Base-by-base conservation (phyloP, 73 alveolate species). In the Paramecium caudatum region DNA sequence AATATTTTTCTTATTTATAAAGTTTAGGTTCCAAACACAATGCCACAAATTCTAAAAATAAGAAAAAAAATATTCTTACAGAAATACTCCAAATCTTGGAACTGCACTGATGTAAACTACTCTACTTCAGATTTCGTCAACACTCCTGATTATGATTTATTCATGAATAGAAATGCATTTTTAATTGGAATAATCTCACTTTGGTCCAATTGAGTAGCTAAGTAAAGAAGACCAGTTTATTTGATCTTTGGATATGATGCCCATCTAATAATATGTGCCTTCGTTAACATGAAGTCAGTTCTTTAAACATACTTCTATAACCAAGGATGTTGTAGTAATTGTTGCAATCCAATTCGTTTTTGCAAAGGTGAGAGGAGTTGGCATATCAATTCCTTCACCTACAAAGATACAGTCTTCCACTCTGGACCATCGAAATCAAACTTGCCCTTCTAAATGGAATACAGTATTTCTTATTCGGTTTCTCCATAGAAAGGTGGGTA, bases 401-500 rank as follows among this genome's bases (percentile, higher is more conserved):
- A 91, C 19, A 7, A 19, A 27, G 94, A 74, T 27, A 94, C 90
- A n/a, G 19, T 68, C 37, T 30, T 47, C 93, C 95, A 80, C 3
- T 91, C 95, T 46, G 82, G 91, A 8, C 87, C 94, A 34, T 93
- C 94, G 82, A 88, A 92, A n/a, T 62, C 93, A 61, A 78, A 91
- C 0, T 82, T 83, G 0, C 91, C 82, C 46, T 61, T 63, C 47
- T 90, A 46, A 7, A 92, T 93, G 12, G 88, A 91, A 15, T 92
- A 63, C 47, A 91, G 78, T 12, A 91, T 91, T 23, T 91, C 95
- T 39, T 91, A 68, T 63, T 91, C 95, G 36, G 95, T 91, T 41
- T 91, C 95, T 36, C 95, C 95, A 82, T 91, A 83, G 82, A 91
- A 91, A 46, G 95, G 95, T 10, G 95, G 95, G 46, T 91, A 91